Conservation (phyloP, 192 early-diverging fungal genomes). For the Backusella morwellensis region DNA sequence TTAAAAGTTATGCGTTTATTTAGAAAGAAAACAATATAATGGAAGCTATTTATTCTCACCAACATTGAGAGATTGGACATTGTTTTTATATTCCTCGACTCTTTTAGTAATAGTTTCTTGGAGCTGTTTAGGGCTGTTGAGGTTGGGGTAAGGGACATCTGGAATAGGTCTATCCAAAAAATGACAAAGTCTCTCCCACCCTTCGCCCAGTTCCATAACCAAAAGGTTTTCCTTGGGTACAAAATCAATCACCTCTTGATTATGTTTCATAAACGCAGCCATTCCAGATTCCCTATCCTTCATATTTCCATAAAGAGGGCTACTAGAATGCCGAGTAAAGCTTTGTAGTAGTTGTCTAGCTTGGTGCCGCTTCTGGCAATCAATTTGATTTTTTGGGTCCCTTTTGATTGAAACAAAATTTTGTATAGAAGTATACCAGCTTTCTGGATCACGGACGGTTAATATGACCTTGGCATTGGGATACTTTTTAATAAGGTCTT, state of each 20-base stretch:
- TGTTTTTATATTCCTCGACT: not conserved
- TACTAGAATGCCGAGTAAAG: no score
- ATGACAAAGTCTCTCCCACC: slow-evolving; percentile 1
- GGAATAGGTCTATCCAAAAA: not conserved
- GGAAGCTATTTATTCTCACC: not conserved
- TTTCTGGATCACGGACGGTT: no score
- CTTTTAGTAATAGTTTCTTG: not conserved
- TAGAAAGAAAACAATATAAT: not conserved
- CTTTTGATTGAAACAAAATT: no score
- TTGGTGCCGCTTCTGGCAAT: no score
- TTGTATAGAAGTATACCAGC: no score
- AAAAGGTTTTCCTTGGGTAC: not conserved
- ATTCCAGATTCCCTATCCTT: not conserved
- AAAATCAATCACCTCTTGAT: not conserved
- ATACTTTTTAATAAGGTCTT: no score
- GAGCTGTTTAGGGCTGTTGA: not conserved
- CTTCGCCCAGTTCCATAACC: slow-evolving; percentile 2
- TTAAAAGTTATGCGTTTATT: not conserved
- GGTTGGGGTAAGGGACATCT: not conserved
- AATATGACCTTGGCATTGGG: no score
- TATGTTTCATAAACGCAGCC: not conserved
- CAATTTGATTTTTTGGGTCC: no score
- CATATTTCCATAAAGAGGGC: no score
- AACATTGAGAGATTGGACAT: not conserved
- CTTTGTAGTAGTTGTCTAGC: no score